Base-by-base conservation (phyloP, 768 basidiomycete species). In the Lentinula sp. region DNA sequence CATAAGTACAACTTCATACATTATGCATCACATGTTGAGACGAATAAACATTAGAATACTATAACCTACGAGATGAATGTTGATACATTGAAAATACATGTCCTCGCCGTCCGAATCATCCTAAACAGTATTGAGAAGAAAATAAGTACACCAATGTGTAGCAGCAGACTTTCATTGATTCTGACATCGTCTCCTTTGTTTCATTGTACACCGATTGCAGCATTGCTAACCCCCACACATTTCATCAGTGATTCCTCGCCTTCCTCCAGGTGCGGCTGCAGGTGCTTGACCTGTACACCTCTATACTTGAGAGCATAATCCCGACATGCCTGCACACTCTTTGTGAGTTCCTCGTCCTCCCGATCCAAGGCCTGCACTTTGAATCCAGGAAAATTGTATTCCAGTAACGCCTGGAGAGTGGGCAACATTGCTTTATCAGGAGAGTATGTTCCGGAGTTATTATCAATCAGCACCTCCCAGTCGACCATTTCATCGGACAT, bases 401-500 rank as follows among this genome's bases (percentile, higher is more conserved):
- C 85, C 53, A 94, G 68, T 32, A 90, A 75, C 64, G 76, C 77
- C 68, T 84, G 81, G 60, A 93, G 70, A 49, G 77, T 69, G 0
- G 87, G 86, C 3, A 94, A 73, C 64, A 93, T 66, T 57, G 66
- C 71, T 57, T 79, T 77, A 68, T 91, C 84, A 1, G 93, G 92
- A 33, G 90, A 81, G 69, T 94, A 93, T 54, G 91, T 95, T 49
- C 92, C 92, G 66, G 85, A 87, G 68, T 90, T 89, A 67, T 95
- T 94, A 70, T 94, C 92, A 67, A 94, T 83, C 63, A 93, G 86
- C 28, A 94, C 71, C 71, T 94, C 90, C 89, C 92, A 95, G 39
- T 75, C 70, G 50, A 87, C 84, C 4, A 80, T 74, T 3, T 77
- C 77, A 65, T 90, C 88, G 1, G 72, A 67, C 0, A 69, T 79